Percentiles rank a stretch among this genome's conserved stretches.
These are phyloP conservation scores for Chaetomiaceae sp. DNA, from an alignment of 2,329 filamentous ascomycete genomes.

Conservation along the genomic window DNA sequence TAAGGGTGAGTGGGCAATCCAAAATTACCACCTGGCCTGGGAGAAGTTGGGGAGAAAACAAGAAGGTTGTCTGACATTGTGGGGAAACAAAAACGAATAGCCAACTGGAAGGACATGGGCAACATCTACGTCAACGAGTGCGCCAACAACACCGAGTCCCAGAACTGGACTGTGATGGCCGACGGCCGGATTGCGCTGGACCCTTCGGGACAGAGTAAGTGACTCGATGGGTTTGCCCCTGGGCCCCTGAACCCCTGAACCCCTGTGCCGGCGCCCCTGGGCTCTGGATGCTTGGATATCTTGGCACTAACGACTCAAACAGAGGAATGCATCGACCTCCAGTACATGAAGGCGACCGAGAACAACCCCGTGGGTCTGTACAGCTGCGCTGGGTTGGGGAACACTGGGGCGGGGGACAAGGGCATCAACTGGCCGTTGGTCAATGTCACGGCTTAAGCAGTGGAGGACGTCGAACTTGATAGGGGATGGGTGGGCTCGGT, in stretches of 20 bases:
- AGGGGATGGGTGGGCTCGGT: too few relatives aligned
- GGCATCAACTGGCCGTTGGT: conserved; percentile 39
- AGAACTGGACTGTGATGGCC: conserved; percentile 35
- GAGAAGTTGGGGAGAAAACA: neutral
- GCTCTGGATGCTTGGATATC: too few relatives aligned
- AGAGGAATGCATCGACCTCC: conserved; percentile 39
- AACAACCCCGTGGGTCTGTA: conserved; percentile 40
- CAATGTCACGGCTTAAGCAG: conserved; percentile 25
- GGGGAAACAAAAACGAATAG: conserved; percentile 18
- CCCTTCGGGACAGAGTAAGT: conserved; percentile 32
- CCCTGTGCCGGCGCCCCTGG: neutral
- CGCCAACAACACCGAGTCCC: conserved; percentile 30
- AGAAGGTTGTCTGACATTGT: neutral
- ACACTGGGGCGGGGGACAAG: conserved; percentile 36
- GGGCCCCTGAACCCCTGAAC: neutral
- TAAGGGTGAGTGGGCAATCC: conserved; percentile 23
- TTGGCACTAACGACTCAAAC: neutral
- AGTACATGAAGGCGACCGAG: conserved; percentile 37
- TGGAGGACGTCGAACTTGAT: too few relatives aligned
- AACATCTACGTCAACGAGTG: conserved; percentile 33
- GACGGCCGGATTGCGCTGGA: conserved; percentile 38
- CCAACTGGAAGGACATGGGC: conserved; percentile 40
- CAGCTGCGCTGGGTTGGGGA: conserved; percentile 36
- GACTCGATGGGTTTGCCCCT: neutral
- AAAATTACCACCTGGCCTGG: neutral